Evolutionary conservation across 1,139 yeast genomes (phyloP), one percentile per base, ranked within the genome.

Genomic region (Yamadazyma sp.): DNA sequence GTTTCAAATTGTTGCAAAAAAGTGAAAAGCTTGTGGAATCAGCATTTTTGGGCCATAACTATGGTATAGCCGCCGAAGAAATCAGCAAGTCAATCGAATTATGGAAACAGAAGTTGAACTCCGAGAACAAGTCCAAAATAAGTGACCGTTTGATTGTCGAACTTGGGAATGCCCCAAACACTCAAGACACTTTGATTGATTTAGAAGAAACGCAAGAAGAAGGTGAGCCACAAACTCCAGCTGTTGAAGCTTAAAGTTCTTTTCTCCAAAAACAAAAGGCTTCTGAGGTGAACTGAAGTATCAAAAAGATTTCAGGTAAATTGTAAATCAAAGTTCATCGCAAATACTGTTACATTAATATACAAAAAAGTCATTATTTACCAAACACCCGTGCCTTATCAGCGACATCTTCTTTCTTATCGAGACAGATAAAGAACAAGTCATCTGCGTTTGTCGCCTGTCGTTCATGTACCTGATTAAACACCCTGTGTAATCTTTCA

Each of bases 1-100:
- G 94, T 52, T 72, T 83, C 42, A 78, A 80, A 28, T 69, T 94
- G 49, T 75, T 92, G 53, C 70, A 77, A 41, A 74, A 77, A 57
- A 78, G 89, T 44, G 87, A 79, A 38, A 79, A 95, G 59, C 73
- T 70, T 46, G 73, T 95, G 3, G 98, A 92, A 62, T 97, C 97
- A 22, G 79, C 96, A 3, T 61, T 92, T 44, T 77, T 92, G 50
- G 88, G 87, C 28, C 71, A 78, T 37, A 84, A 94, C 37, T 92
- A 88, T 58, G 83, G 85, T 28, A 74, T 76, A 29, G 59, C 65
- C 17, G 51, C 54, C 10, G 54, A 49, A 3, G 64, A 65, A 33
- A 58, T 79, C 31, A 62, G 68, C 24, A 67, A 68, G 25, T 64
- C 79, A 24, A 75, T 87, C 35, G 65, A 66, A 23, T 61, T 66